Base-by-base conservation (phyloP, 192 early-diverging fungal genomes). In the Lobosporangium transversale region DNA sequence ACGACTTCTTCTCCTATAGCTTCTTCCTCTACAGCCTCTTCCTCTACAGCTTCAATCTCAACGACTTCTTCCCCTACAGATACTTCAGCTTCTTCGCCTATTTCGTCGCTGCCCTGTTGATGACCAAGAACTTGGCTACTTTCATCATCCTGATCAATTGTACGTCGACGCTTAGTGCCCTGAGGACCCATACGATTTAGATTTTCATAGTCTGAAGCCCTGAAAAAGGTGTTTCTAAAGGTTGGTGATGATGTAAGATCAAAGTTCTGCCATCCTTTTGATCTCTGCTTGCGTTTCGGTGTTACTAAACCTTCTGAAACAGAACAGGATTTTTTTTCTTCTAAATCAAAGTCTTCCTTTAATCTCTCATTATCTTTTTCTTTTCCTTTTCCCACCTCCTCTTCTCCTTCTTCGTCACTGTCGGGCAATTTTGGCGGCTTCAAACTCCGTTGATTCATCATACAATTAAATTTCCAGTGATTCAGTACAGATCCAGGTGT, bases 381-480 rank as follows among this genome's bases (percentile, higher is more conserved):
- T 17, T 61, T 5, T 9, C 32, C 40, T 40, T 58, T 40, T 21
- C 35, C 55, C 9, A 27, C 55, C 10, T 57, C 55, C 55, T 55
- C 53, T 35, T 4, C 21, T 24, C 10, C 40, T 2, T 61, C 59
- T 23, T 24, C 6, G 14, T 61, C 59, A 0, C 18, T 37, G 11
- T 48, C 47, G 7, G 44, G 11, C 30, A 50, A 44, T n/a, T 21
- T 61, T 5, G 67, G 67, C 10, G 37, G 57, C 36, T 53, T 60
- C 67, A 69, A 58, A 6, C 26, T 69, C 6, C 50, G 29, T 11
- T 69, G 67, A 2, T 10, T 59, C 57, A 69, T 60, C 35, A 51
- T 69, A 29, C 53, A 53, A n/a, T 26, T n/a, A 29, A 35, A 44
- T 49, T 61, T 69, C 67, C 67, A 69, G 12, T 58, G 48, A 24